Conservation (phyloP, 1,139 yeast genomes). For the Kluyveromyces sp. region DNA sequence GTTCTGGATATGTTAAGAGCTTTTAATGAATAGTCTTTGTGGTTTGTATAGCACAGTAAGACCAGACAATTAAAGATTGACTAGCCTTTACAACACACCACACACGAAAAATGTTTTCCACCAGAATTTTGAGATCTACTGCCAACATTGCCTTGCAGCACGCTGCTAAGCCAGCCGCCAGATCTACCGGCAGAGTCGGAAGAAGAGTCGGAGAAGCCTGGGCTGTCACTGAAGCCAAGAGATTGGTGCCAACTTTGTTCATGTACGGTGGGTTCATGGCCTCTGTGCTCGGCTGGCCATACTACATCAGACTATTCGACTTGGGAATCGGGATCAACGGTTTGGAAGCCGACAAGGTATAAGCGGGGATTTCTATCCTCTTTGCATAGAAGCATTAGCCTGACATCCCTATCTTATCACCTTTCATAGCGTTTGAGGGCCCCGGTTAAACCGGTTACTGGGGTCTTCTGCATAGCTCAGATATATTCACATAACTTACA, state of each 20-base stretch:
- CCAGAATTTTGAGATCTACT: slow-evolving; percentile 18
- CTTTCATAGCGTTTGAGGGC: no score
- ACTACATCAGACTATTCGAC: slow-evolving; percentile 11
- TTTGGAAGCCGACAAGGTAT: background rate
- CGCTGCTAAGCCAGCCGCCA: slow-evolving; percentile 10
- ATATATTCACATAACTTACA: background rate
- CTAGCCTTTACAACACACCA: background rate
- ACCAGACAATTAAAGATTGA: background rate
- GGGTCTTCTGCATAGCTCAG: background rate
- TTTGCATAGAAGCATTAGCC: no score
- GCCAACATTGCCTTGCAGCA: slow-evolving; percentile 14
- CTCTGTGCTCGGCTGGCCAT: slow-evolving; percentile 26
- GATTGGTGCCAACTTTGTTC: slow-evolving; percentile 16
- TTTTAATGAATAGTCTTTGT: background rate
- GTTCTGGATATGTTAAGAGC: no score
- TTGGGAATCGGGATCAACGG: slow-evolving; percentile 5
- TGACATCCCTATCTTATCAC: no score
- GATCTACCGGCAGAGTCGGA: slow-evolving; percentile 13
- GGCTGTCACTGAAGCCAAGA: slow-evolving; percentile 20
- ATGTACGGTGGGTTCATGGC: slow-evolving; percentile 19
- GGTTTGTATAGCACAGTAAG: background rate
- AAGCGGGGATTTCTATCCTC: no score
- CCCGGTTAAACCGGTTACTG: background rate
- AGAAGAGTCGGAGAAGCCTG: slow-evolving; percentile 20
- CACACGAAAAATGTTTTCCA: slow-evolving; percentile 12